phyloP scores from a whole-genome alignment of 164 flowering plant species.

The Chloranthus sessilifolius region DNA sequence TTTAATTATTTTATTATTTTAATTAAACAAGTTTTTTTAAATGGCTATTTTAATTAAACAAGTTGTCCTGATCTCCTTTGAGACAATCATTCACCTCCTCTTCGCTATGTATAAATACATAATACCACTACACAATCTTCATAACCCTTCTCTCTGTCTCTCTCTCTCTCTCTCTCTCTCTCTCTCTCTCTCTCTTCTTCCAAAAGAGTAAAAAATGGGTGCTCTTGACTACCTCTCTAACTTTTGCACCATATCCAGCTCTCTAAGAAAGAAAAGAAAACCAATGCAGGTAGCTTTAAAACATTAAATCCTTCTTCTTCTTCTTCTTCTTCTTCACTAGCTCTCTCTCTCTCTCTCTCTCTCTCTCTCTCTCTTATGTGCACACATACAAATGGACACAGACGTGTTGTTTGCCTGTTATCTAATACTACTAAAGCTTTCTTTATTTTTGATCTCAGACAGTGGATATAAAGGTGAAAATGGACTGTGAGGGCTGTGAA shows the following conservation, averaged over 20 bases:
- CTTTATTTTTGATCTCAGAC: conserved; percentile 35
- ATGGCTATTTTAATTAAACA: too few species aligned
- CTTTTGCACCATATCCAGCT: conserved; percentile 53
- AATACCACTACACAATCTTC: background rate
- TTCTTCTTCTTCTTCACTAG: background rate
- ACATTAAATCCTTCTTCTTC: background rate
- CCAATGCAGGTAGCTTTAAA: conserved; percentile 53
- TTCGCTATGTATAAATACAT: conserved; percentile 11
- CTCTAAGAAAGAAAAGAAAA: conserved; percentile 40
- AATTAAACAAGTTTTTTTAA: too few species aligned
- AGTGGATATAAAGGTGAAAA: conserved; percentile 76
- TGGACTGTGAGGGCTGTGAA: conserved; percentile 87
- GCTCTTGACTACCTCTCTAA: conserved; percentile 58
- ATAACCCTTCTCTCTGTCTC: background rate
- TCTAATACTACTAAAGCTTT: too few species aligned
- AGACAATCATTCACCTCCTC: conserved; percentile 1
- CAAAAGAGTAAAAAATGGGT: conserved; percentile 36
- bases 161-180: conserved; percentile 13
- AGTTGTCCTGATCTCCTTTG: too few species aligned
- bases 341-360: background rate
- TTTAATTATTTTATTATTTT: too few species aligned
- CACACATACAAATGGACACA: too few species aligned
- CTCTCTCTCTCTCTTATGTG: background rate
- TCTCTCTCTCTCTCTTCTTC: conserved; percentile 14
- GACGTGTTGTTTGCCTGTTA: too few species aligned